Percentiles rank a stretch among this genome's conserved stretches.
phyloP scores from a whole-genome alignment of 2,329 filamentous ascomycete species.

The Fusarium sp. region DNA sequence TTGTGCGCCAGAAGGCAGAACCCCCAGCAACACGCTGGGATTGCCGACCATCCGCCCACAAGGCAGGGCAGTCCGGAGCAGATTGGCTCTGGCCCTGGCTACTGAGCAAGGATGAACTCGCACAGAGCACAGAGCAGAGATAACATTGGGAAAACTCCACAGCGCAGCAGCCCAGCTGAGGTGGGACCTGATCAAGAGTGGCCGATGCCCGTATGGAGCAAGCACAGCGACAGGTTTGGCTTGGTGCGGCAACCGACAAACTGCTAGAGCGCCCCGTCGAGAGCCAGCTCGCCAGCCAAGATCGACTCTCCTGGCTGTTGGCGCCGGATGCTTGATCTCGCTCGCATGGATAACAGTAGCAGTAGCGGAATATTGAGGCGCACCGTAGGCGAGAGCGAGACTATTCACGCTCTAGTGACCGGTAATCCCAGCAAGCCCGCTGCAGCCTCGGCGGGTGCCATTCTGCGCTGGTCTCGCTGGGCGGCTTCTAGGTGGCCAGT shows the following conservation, averaged over 20 bases:
- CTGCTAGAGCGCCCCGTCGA: conserved; percentile 7
- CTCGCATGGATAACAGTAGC: neutral
- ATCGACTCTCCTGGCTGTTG: neutral
- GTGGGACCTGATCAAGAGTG: conserved; percentile 6
- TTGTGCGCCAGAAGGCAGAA: neutral
- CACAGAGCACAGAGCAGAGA: neutral
- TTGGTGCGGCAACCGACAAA: conserved; percentile 27
- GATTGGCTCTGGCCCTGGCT: neutral
- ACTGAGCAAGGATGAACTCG: neutral
- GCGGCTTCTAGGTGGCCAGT: conserved; percentile 10
- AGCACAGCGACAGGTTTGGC: neutral
- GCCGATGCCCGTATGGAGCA: neutral
- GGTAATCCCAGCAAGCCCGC: conserved; percentile 20
- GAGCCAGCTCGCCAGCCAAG: neutral
- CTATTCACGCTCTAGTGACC: conserved; percentile 4
- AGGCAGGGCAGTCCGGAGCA: neutral
- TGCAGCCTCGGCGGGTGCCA: conserved; percentile 18
- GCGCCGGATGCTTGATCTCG: neutral
- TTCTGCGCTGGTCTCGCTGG: neutral
- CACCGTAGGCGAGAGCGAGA: neutral
- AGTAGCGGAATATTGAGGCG: neutral
- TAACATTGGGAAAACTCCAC: neutral
- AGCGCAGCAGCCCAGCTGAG: neutral
- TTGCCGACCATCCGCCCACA: neutral
- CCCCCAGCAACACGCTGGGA: neutral